These are phyloP conservation scores for Leucaena leucocephala DNA, from an alignment of 306 rosid genomes.

Conservation along the genomic window DNA sequence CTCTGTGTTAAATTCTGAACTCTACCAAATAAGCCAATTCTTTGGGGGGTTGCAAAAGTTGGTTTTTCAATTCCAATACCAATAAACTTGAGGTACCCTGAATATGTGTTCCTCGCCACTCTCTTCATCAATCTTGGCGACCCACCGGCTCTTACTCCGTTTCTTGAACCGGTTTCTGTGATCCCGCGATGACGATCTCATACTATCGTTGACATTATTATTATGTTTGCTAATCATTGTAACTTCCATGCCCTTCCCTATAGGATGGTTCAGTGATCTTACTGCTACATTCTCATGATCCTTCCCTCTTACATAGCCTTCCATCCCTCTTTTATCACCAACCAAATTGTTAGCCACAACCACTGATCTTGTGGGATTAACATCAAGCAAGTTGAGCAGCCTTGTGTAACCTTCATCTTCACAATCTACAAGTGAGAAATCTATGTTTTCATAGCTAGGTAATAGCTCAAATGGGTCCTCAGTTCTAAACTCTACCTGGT, in stretches of 20 bases:
- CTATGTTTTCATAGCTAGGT: slow-evolving; percentile 54
- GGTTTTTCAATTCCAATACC: slow-evolving; percentile 18
- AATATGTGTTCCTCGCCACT: slow-evolving; percentile 76
- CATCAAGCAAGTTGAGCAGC: slow-evolving; percentile 51
- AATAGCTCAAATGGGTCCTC: slow-evolving; percentile 57
- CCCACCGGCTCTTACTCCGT: slow-evolving; percentile 60
- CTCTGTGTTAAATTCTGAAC: not conserved
- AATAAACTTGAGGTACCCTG: slow-evolving; percentile 42
- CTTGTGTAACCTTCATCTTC: slow-evolving; percentile 44
- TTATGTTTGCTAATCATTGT: slow-evolving; percentile 36
- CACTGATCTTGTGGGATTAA: slow-evolving; percentile 59
- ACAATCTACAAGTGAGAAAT: slow-evolving; percentile 67
- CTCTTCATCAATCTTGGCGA: slow-evolving; percentile 61
- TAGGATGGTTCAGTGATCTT: slow-evolving; percentile 56
- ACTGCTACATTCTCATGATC: slow-evolving; percentile 44
- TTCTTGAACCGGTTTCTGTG: slow-evolving; percentile 8
- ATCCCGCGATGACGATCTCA: slow-evolving; percentile 22
- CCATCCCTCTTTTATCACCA: slow-evolving; percentile 46
- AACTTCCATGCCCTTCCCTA: slow-evolving; percentile 65
- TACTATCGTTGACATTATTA: not conserved
- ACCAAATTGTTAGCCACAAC: slow-evolving; percentile 60
- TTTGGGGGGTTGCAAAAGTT: not conserved
- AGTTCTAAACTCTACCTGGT: slow-evolving; percentile 62
- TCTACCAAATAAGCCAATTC: not conserved
- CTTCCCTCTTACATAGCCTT: slow-evolving; percentile 42